Percentiles rank a stretch among this genome's conserved stretches.
Evolutionary conservation across 306 rosid genomes (phyloP).

Genomic region (Quercus bicolor): DNA sequence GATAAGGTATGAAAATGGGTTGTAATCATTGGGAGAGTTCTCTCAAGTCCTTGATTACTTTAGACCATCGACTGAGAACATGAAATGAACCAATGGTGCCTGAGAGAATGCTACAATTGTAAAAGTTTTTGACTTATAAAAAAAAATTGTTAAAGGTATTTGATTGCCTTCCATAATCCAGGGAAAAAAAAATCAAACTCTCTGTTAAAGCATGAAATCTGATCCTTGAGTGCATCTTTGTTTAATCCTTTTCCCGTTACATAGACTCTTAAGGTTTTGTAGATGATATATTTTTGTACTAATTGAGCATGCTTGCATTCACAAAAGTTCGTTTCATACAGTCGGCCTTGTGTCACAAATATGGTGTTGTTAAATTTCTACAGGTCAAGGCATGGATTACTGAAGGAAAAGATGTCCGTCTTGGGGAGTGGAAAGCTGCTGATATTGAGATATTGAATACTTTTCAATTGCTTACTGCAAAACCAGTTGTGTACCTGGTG

Average conservation of each 20-base stretch:
- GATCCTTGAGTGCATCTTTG: background rate
- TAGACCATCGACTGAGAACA: background rate
- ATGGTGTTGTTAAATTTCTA: slow-evolving; percentile 22
- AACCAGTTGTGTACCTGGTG: slow-evolving; percentile 95
- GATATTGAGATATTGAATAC: slow-evolving; percentile 84
- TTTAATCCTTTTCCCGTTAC: background rate
- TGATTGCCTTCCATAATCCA: background rate
- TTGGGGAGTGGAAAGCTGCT: slow-evolving; percentile 97
- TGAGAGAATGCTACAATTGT: background rate
- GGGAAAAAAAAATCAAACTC: background rate
- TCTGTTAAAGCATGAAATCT: background rate
- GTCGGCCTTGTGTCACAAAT: background rate
- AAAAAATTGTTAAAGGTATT: background rate
- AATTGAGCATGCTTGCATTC: background rate
- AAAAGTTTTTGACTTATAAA: background rate
- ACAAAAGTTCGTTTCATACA: background rate
- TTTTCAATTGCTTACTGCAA: slow-evolving; percentile 93
- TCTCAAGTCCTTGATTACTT: background rate
- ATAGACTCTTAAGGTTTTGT: background rate
- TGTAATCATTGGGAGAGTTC: background rate
- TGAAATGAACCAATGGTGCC: background rate
- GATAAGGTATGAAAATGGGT: background rate
- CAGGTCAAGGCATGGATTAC: slow-evolving; percentile 74
- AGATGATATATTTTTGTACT: background rate
- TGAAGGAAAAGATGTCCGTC: slow-evolving; percentile 91